Evolutionary conservation across 202 grass and related monocot species (phyloP).

Genomic region (Setaria italica): DNA sequence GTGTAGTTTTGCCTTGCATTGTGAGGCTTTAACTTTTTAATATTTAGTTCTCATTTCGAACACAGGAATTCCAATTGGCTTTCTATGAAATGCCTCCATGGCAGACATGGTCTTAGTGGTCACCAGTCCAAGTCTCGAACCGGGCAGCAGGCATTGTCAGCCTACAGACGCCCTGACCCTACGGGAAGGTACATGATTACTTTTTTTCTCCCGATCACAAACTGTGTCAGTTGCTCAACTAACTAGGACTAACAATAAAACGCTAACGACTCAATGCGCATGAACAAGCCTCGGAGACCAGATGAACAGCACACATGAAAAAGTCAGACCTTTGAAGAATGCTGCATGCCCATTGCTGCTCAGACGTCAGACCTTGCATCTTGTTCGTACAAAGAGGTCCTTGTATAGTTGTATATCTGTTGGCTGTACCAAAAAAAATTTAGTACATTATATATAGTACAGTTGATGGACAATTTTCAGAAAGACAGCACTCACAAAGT

Average conservation of each 20-base stretch:
- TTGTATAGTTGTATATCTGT: not conserved
- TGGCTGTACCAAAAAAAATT: not conserved
- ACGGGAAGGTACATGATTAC: not conserved
- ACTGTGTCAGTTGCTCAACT: conserved; percentile 18
- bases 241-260: not conserved
- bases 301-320: conserved; percentile 19
- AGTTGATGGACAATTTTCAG: conserved; percentile 31
- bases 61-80: not conserved
- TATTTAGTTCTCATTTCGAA: not conserved
- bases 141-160: not conserved
- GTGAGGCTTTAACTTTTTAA: no score
- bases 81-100: not conserved
- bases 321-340: conserved; percentile 25
- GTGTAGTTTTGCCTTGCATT: no score
- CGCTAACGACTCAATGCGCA: conserved; percentile 21
- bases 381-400: not conserved
- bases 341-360: not conserved
- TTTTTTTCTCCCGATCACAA: not conserved
- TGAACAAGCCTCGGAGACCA: not conserved
- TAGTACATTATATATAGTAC: not conserved
- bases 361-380: not conserved
- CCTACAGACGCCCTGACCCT: not conserved
- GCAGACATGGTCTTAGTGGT: not conserved
- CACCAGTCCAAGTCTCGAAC: not conserved
- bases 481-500: conserved; percentile 22